phyloP scores from a whole-genome alignment of 306 rosid species.

The Oemleria cerasiformis region DNA sequence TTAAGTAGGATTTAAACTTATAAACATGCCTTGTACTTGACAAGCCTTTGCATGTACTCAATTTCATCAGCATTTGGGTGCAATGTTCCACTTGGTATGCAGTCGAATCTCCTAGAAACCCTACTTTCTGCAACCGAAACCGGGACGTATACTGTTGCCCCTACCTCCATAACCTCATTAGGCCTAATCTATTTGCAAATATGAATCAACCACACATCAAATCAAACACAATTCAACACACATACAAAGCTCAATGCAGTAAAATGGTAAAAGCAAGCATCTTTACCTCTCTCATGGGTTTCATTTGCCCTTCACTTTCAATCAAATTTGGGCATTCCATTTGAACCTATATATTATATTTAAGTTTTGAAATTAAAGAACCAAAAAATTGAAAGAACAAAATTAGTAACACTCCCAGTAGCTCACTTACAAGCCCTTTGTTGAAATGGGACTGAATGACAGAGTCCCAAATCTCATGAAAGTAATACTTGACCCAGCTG shows the following conservation, averaged over 20 bases:
- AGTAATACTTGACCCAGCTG: constrained; percentile 84
- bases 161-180: constrained; percentile 68
- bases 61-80: constrained; percentile 96
- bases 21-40: constrained; percentile 73
- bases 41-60: constrained; percentile 84
- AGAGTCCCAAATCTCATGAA: constrained; percentile 50
- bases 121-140: constrained; percentile 80
- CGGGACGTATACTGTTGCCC: constrained; percentile 57
- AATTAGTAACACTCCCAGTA: not conserved
- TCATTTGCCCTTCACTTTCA: constrained; percentile 38
- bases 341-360: constrained; percentile 47
- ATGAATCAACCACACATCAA: constrained; percentile 25
- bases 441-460: constrained; percentile 80
- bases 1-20: constrained; percentile 13
- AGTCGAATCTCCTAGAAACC: constrained; percentile 79
- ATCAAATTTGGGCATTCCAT: constrained; percentile 35
- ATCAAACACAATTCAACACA: constrained; percentile 4
- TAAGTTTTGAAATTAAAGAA: not conserved
- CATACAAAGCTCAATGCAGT: not conserved
- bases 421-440: constrained; percentile 70
- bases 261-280: constrained; percentile 16
- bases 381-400: not conserved
- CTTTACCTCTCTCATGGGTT: constrained; percentile 55
- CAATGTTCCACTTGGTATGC: constrained; percentile 89
- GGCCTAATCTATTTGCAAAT: constrained; percentile 62